phyloP scores from a whole-genome alignment of 345 rosid genomes.

The Cardamine resedifolia region DNA sequence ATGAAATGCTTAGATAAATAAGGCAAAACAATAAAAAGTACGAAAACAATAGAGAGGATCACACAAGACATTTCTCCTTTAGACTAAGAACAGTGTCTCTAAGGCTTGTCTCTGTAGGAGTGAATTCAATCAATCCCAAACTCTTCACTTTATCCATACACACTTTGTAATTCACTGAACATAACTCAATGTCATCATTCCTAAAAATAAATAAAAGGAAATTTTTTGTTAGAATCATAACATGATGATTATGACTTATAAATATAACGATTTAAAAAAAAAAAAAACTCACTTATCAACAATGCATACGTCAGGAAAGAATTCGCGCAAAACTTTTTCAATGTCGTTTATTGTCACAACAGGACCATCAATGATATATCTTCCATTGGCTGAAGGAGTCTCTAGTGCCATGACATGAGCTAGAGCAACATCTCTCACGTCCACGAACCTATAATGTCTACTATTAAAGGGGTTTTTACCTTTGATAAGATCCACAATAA shows the following conservation, averaged over 20 bases:
- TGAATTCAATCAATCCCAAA: conserved; percentile 44
- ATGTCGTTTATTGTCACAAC: conserved; percentile 4
- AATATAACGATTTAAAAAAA: neutral
- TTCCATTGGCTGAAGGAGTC: conserved; percentile 44
- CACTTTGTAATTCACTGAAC: conserved; percentile 4
- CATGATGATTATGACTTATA: neutral
- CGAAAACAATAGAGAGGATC: neutral
- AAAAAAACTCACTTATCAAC: conserved; percentile 4
- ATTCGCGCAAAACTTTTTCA: conserved; percentile 21
- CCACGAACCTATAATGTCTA: conserved; percentile 36
- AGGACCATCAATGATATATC: conserved; percentile 42
- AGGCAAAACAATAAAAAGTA: neutral
- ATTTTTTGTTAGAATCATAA: neutral
- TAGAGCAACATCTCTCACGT: conserved; percentile 53
- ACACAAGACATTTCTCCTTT: conserved; percentile 35
- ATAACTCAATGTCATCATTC: neutral
- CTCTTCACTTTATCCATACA: conserved; percentile 29
- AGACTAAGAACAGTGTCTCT: conserved; percentile 58
- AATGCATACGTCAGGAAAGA: conserved; percentile 35
- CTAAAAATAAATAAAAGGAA: neutral
- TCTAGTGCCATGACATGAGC: conserved; percentile 55
- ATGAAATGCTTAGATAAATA: neutral
- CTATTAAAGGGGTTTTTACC: conserved; percentile 31
- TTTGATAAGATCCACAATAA: conserved; percentile 28
- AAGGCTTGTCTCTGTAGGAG: conserved; percentile 48